Evolutionary conservation across 306 rosid species (phyloP).

Genomic region (Rubus idaeus): DNA sequence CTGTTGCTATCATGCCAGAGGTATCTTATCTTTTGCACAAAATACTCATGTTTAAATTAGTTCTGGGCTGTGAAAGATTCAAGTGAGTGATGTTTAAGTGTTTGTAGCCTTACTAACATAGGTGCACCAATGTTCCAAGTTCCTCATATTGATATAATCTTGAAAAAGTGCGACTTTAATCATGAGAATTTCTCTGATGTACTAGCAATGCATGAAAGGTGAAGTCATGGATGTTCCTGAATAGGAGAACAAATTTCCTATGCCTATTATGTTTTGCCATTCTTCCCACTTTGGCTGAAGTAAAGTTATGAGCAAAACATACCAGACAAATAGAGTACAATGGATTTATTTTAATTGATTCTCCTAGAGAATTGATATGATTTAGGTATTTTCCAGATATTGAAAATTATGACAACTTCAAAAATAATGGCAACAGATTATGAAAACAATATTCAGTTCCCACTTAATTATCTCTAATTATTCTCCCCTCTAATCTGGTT

Average conservation of each 20-base stretch:
- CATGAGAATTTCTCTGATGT: not conserved
- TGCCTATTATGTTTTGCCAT: not conserved
- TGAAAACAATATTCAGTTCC: not conserved
- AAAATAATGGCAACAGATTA: no score
- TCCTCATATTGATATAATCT: not conserved
- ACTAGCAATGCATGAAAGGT: not conserved
- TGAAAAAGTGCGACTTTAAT: not conserved
- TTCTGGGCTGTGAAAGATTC: slow-evolving; percentile 11
- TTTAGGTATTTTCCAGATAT: no score
- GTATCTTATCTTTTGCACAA: slow-evolving; percentile 42
- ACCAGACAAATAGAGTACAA: not conserved
- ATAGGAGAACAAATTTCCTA: not conserved
- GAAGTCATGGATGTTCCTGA: not conserved
- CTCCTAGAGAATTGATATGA: no score
- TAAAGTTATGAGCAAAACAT: no score
- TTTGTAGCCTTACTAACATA: not conserved
- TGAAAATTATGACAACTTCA: no score
- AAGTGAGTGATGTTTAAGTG: not conserved
- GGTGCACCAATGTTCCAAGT: not conserved
- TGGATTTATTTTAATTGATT: no score
- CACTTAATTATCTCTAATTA: not conserved
- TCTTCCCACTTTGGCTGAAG: not conserved
- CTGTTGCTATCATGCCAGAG: slow-evolving; percentile 99
- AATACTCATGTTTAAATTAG: slow-evolving; percentile 9
- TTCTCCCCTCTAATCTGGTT: not conserved